Evolutionary conservation across 768 basidiomycete species (phyloP).

Genomic region (Trichaptum fuscoviolaceum): DNA sequence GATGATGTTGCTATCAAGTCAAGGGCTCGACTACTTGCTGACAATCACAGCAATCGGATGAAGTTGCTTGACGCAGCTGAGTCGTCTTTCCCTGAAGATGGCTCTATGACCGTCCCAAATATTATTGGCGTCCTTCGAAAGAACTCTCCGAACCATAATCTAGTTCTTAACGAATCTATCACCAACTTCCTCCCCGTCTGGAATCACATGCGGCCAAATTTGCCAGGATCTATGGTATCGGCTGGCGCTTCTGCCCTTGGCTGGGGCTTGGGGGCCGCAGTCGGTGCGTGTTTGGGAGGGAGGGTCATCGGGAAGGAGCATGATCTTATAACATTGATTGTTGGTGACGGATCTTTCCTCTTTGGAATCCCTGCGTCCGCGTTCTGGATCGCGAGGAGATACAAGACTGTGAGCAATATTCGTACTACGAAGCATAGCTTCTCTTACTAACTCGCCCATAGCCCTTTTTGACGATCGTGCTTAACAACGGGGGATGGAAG

Average conservation of each 20-base stretch:
- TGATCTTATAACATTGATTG: slow-evolving; percentile 52
- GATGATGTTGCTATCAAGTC: neutral
- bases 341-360: slow-evolving; percentile 67
- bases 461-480: slow-evolving; percentile 66
- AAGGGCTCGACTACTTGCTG: slow-evolving; percentile 9
- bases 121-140: slow-evolving; percentile 44
- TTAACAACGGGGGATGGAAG: slow-evolving; percentile 72
- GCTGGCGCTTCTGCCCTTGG: slow-evolving; percentile 66
- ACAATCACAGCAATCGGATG: slow-evolving; percentile 24
- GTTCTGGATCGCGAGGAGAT: slow-evolving; percentile 70
- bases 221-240: slow-evolving; percentile 43
- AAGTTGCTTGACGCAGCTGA: slow-evolving; percentile 27
- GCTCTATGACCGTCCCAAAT: slow-evolving; percentile 36
- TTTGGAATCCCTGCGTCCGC: slow-evolving; percentile 62
- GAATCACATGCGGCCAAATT: slow-evolving; percentile 50
- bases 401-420: slow-evolving; percentile 68
- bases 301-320: slow-evolving; percentile 25
- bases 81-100: slow-evolving; percentile 14
- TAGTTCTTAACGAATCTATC: slow-evolving; percentile 61
- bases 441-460: slow-evolving; percentile 20
- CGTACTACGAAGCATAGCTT: no score
- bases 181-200: slow-evolving; percentile 51
- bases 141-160: slow-evolving; percentile 34
- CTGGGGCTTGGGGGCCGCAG: slow-evolving; percentile 60
- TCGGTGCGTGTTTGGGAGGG: slow-evolving; percentile 51